Base-by-base conservation (phyloP, 495 filamentous ascomycete species). In the Penicillium riverlandense region DNA sequence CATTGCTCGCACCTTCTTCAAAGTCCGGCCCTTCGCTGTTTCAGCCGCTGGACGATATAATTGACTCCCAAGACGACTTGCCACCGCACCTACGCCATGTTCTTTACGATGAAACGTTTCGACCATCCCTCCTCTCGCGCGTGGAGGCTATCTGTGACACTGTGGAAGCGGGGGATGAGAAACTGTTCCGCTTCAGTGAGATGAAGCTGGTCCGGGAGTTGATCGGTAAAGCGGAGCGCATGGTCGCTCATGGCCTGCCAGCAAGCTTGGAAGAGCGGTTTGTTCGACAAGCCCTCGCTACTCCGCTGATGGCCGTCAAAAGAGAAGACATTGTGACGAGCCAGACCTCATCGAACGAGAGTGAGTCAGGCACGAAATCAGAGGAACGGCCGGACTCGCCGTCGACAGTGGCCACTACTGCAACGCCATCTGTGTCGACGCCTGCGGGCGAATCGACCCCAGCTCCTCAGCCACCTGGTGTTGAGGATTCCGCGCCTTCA, bases 261-360 rank as follows among this genome's bases (percentile, higher is more conserved):
- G 62, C 66, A 34, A 95, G 85, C 52, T 74, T 97, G 74, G 94
- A 96, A 59, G 84, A 95, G 34, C 81, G 78, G 27, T 92, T 95
- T 54, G 77, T 99, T 10, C 71, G 66, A 13, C 82, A 84, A 49
- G 74, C 78, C n/a, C 63, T 97, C 22, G 84, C 87, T 42, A 76
- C 77, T 37, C 92, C 92, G 0, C 62, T 90, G 14, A 66, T 85
- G 53, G 75, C 73, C 6, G 62, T 84, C n/a, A 78, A 72, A 53
- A 63, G 73, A 35, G 65, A 72, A 5, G 72, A 75, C 35, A 52
- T 52, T 2, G 37, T 46, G 29, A 56, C 56, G 9, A 52, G 44
- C 31, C 48, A 48, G 8, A 30, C 36, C 6, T 27, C 43, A 11
- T 40, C 51, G 7, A 48, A 43, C 11, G 41, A 58, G n/a, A 12